These are phyloP conservation scores for Alternaria incomplexa DNA, from an alignment of 2,329 filamentous ascomycete genomes.

Conservation along the genomic window DNA sequence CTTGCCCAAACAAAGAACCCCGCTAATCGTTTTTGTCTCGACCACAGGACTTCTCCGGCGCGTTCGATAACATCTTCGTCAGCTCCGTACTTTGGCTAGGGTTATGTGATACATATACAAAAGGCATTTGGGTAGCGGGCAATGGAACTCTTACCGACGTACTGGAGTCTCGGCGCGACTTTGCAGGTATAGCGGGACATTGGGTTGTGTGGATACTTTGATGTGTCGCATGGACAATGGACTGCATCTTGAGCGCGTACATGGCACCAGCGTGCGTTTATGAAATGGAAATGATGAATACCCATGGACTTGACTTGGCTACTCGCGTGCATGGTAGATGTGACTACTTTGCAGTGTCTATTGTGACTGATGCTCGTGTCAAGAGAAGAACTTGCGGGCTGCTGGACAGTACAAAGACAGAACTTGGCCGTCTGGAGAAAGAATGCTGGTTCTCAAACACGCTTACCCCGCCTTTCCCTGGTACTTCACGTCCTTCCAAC, in stretches of 20 bases:
- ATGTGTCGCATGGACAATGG: constrained; percentile 12
- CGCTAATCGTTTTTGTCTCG: not conserved
- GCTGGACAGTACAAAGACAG: not conserved
- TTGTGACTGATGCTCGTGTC: too few species aligned
- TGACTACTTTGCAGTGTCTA: too few species aligned
- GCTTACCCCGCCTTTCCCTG: not conserved
- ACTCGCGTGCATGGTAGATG: not conserved
- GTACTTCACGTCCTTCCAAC: not conserved
- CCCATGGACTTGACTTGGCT: not conserved
- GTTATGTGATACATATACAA: constrained; percentile 20
- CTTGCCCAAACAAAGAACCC: constrained; percentile 1
- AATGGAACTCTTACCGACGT: constrained; percentile 19
- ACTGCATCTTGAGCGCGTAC: constrained; percentile 15
- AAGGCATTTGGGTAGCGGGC: constrained; percentile 34
- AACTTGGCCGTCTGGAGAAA: not conserved
- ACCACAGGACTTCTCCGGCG: constrained; percentile 21
- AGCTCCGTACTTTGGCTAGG: constrained; percentile 21
- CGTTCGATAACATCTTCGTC: constrained; percentile 23
- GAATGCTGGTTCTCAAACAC: not conserved
- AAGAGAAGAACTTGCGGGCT: not conserved
- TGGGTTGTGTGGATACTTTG: constrained; percentile 19
- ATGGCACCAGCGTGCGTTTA: constrained; percentile 17
- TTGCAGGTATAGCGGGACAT: constrained; percentile 14
- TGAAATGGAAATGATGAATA: constrained; percentile 10
- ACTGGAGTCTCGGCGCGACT: constrained; percentile 35